Percentiles rank a stretch among this genome's conserved stretches.
These are phyloP conservation scores for Ulvella scutata DNA, from an alignment of 139 green algal genomes.

Conservation along the genomic window DNA sequence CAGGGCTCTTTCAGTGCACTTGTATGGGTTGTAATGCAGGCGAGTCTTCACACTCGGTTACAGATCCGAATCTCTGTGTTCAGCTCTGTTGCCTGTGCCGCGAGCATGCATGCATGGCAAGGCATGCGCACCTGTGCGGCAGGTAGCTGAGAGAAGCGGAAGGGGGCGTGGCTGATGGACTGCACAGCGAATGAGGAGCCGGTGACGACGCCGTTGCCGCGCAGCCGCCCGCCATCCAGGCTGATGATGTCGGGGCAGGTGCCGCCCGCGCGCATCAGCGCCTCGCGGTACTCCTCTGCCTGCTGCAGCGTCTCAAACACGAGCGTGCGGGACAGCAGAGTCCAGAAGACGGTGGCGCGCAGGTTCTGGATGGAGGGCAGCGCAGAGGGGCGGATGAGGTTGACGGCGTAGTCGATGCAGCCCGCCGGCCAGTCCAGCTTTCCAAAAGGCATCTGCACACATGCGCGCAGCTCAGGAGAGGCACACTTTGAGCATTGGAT, in stretches of 20 bases:
- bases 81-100: not conserved
- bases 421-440: conserved; percentile 37
- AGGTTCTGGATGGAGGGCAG: conserved; percentile 18
- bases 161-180: conserved; percentile 17
- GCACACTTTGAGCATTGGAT: no score
- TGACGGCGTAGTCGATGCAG: conserved; percentile 46
- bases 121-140: not conserved
- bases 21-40: not conserved
- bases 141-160: conserved; percentile 19
- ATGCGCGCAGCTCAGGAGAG: no score
- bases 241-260: conserved; percentile 30
- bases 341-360: conserved; percentile 22
- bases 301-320: conserved; percentile 45
- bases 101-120: not conserved
- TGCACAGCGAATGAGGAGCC: conserved; percentile 27
- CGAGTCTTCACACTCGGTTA: not conserved
- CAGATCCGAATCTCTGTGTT: not conserved
- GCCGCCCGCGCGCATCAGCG: conserved; percentile 14
- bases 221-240: conserved; percentile 36
- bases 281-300: conserved; percentile 33
- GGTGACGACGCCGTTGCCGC: conserved; percentile 31
- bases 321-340: conserved; percentile 20
- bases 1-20: not conserved
- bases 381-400: conserved; percentile 36
- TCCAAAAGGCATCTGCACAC: not conserved